Evolutionary conservation across 257 asterid species (phyloP).

Genomic region (Salvia hispanica): DNA sequence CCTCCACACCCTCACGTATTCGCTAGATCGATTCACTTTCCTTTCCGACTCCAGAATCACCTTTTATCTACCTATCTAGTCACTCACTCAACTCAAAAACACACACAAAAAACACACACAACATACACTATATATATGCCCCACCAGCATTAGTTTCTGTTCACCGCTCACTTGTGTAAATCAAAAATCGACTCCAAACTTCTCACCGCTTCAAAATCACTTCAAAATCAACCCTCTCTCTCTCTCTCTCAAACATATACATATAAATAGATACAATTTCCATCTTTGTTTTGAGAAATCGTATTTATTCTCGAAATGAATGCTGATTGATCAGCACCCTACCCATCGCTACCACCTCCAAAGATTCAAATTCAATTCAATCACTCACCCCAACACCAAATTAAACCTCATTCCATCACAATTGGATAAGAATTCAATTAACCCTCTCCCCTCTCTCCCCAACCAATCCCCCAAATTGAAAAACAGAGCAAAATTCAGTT

Average conservation of each 20-base stretch:
- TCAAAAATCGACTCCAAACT: conserved; percentile 28
- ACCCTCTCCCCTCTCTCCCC: background rate
- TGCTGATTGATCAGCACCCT: conserved; percentile 45
- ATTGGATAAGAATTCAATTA: conserved; percentile 55
- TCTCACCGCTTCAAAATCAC: conserved; percentile 10
- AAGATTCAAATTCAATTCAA: background rate
- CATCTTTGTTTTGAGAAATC: background rate
- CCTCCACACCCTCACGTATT: no score
- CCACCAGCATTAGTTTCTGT: conserved; percentile 41
- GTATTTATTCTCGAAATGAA: conserved; percentile 35
- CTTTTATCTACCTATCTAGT: no score
- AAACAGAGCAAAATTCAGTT: no score
- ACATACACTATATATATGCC: conserved; percentile 42
- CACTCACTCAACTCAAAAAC: no score
- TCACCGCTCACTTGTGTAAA: conserved; percentile 30
- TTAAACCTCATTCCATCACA: conserved; percentile 6
- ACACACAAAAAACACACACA: conserved; percentile 24
- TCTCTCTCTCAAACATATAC: background rate
- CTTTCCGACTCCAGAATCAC: no score
- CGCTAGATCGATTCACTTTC: no score
- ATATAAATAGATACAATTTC: background rate
- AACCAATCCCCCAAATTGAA: background rate
- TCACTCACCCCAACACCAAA: background rate
- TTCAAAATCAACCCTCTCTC: background rate
- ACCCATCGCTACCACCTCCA: background rate